phyloP scores from a whole-genome alignment of 768 basidiomycete species.

The Boletus rufocinnamomeus region DNA sequence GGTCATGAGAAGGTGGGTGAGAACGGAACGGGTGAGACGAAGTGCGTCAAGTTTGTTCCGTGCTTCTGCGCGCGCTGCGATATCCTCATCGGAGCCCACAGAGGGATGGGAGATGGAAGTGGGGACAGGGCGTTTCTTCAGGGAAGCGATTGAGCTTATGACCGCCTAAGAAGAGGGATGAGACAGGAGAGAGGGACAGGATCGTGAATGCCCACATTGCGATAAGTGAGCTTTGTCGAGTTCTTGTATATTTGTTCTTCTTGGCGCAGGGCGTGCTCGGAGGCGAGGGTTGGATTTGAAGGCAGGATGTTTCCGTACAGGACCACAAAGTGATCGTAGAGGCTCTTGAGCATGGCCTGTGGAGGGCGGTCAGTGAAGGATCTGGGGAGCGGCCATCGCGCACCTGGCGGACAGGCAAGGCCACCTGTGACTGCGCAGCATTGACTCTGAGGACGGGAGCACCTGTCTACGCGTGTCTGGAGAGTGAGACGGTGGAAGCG shows the following conservation, averaged over 20 bases:
- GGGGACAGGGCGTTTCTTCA: conserved; percentile 58
- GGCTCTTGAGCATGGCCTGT: conserved; percentile 71
- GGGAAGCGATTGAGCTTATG: conserved; percentile 50
- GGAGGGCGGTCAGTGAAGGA: conserved; percentile 3
- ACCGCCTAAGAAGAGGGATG: conserved; percentile 42
- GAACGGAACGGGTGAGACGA: conserved; percentile 49
- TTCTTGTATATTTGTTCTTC: conserved; percentile 78
- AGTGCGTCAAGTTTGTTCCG: conserved; percentile 55
- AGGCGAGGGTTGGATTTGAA: conserved; percentile 59
- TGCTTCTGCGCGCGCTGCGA: conserved; percentile 55
- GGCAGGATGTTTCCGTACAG: conserved; percentile 63
- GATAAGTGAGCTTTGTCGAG: conserved; percentile 78
- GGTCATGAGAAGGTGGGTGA: conserved; percentile 64
- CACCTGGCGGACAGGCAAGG: conserved; percentile 76
- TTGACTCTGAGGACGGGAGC: conserved; percentile 66
- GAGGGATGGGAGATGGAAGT: conserved; percentile 62
- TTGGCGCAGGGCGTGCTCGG: conserved; percentile 79
- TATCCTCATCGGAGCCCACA: conserved; percentile 73
- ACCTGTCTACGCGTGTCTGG: conserved; percentile 44
- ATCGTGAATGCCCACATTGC: conserved; percentile 56
- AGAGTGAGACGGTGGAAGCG: not conserved
- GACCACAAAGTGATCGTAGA: conserved; percentile 71
- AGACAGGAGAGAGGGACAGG: conserved; percentile 6
- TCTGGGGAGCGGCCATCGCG: conserved; percentile 14
- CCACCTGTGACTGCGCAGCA: conserved; percentile 68